Evolutionary conservation across 2,329 filamentous ascomycete species (phyloP).

Genomic region (Fusarium continuum): DNA sequence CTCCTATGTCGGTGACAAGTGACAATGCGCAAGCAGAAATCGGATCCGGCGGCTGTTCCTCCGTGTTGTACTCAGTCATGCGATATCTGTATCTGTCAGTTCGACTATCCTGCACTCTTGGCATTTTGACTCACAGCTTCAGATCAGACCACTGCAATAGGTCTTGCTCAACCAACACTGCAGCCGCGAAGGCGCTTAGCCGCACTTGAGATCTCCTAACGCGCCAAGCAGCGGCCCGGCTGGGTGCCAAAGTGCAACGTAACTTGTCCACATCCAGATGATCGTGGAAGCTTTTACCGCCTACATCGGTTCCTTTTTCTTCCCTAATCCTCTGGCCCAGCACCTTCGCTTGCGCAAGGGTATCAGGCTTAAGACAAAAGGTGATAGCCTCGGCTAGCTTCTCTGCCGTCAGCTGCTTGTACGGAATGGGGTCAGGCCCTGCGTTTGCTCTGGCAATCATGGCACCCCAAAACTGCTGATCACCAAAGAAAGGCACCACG

Average conservation of each 20-base stretch:
- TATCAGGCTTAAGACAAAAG: constrained; percentile 68
- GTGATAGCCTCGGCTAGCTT: constrained; percentile 72
- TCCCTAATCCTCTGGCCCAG: constrained; percentile 72
- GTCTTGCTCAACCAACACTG: constrained; percentile 71
- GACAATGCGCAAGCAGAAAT: constrained; percentile 80
- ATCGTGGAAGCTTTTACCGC: constrained; percentile 75
- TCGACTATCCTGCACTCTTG: not conserved
- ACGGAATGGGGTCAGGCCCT: constrained; percentile 74
- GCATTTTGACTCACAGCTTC: constrained; percentile 67
- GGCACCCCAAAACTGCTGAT: constrained; percentile 84
- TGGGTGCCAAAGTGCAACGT: constrained; percentile 74
- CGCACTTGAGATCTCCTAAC: constrained; percentile 72
- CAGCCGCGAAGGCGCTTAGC: constrained; percentile 77
- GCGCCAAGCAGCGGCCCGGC: constrained; percentile 77
- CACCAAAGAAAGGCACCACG: constrained; percentile 86
- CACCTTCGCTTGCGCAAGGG: constrained; percentile 62
- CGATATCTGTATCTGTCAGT: constrained; percentile 55
- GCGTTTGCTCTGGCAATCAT: constrained; percentile 79
- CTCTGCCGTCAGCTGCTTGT: constrained; percentile 72
- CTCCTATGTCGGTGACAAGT: constrained; percentile 82
- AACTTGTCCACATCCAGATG: constrained; percentile 73
- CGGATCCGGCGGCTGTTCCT: constrained; percentile 81
- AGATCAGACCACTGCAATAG: constrained; percentile 74
- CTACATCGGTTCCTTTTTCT: constrained; percentile 71
- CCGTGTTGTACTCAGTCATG: constrained; percentile 75